Base-by-base conservation (phyloP, 768 basidiomycete species). In the Leccinum obscurum region DNA sequence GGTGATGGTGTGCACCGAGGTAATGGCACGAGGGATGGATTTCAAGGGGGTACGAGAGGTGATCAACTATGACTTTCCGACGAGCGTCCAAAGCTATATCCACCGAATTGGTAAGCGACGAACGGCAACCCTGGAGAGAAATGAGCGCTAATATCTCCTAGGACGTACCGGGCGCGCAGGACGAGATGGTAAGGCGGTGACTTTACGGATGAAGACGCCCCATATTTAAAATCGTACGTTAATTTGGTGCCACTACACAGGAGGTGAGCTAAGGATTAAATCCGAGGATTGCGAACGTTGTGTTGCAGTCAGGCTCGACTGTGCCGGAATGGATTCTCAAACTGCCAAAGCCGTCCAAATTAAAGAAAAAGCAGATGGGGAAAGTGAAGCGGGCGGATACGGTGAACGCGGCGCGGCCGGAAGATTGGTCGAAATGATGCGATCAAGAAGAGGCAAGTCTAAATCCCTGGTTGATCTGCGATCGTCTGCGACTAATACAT, bases 21-120 rank as follows among this genome's bases (percentile, higher is more conserved):
- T 98, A 54, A 92, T 98, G 92, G 94, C 93, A 24, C 84, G 97
- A 66, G 97, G 97, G 3, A 95, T 99, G 89, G 97, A 98, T 71
- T 98, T 99, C 79, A 91, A 89, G 72, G 95, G 95, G 10, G 86
- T 96, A 54, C 81, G 87, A 60, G 92, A 98, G 69, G 95, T 99
- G 10, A 89, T 98, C 70, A 99, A 98, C 74, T 95, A 92, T 68
- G 96, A 98, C 76, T 98, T 98, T 75, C 97, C 97, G 3, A 94
- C 90, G 41, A 95, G 86, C 57, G 89, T 96, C 2, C 94, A 96
- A 73, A 95, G 92, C 68, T 99, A 99, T 70, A 84, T 99, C 48
- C 97, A 99, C 75, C 83, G 97, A 24, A 97, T 99, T 55, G 96
- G 93, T 89, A 39, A 14, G 20, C 11, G 52, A 77, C 69, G 59